Conservation (phyloP, 176 grass and related monocot species). For the Hordeum vulgare region DNA sequence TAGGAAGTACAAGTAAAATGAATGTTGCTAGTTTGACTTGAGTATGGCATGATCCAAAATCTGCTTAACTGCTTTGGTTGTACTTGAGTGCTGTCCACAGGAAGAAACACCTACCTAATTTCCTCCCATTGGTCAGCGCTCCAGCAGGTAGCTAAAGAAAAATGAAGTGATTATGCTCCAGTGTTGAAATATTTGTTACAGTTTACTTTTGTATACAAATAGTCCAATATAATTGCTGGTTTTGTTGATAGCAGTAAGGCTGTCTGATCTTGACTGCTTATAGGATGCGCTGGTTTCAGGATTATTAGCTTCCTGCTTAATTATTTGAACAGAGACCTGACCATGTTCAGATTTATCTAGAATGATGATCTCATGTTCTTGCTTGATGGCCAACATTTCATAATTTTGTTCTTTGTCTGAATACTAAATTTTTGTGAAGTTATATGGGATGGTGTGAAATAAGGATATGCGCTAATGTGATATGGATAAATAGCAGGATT, state of each 20-base stretch:
- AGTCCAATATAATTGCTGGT: neutral
- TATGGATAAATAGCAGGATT: neutral
- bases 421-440: neutral
- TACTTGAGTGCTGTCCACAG: neutral
- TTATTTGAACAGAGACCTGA: neutral
- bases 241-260: neutral
- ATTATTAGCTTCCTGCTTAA: constrained; percentile 10
- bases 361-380: neutral
- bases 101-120: neutral
- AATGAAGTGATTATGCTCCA: neutral
- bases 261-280: neutral
- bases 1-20: neutral
- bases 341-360: neutral
- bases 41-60: neutral
- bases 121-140: neutral
- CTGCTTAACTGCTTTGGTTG: neutral
- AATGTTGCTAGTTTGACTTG: neutral
- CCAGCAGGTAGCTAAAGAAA: neutral
- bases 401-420: neutral
- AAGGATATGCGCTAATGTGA: neutral
- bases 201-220: constrained; percentile 3
- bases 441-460: neutral
- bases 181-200: neutral
- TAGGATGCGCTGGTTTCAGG: neutral
- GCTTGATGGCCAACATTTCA: neutral